phyloP scores from a whole-genome alignment of 2,329 filamentous ascomycete genomes.

The Metarhizium guizhouense region DNA sequence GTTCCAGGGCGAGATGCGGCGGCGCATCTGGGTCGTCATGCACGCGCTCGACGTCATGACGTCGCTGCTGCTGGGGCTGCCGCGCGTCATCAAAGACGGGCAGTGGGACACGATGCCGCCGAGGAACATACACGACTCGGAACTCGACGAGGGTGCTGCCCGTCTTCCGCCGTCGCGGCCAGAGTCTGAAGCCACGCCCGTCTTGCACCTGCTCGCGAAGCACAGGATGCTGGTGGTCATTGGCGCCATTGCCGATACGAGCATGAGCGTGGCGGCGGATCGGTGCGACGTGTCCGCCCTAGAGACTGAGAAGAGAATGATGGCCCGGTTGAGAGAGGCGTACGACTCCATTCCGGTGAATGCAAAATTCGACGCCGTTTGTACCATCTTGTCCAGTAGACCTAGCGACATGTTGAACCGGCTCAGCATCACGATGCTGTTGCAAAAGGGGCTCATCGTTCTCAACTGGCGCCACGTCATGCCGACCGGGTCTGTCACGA shows the following conservation, averaged over 20 bases:
- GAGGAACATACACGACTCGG: conserved; percentile 32
- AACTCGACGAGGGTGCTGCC: conserved; percentile 26
- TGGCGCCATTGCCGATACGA: conserved; percentile 10
- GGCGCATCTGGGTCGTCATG: conserved; percentile 31
- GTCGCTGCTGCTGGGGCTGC: conserved; percentile 36
- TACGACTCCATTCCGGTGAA: background rate
- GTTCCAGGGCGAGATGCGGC: conserved; percentile 36
- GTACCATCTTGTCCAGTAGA: background rate
- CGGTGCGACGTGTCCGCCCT: background rate
- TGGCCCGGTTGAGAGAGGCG: background rate
- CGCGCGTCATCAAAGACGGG: conserved; percentile 30
- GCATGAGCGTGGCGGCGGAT: background rate
- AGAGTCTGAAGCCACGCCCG: conserved; percentile 17
- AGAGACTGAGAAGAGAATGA: background rate
- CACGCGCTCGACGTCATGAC: conserved; percentile 31
- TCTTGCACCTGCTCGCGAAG: conserved; percentile 13
- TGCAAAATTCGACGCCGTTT: background rate
- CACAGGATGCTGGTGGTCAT: conserved; percentile 15
- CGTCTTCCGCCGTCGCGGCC: conserved; percentile 26
- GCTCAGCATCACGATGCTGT: background rate
- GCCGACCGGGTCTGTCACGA: background rate
- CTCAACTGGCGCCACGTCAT: background rate
- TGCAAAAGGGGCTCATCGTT: background rate
- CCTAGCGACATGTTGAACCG: background rate
- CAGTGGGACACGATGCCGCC: conserved; percentile 33